Evolutionary conservation across 345 rosid genomes (phyloP).

Genomic region (Pistacia integerrima): DNA sequence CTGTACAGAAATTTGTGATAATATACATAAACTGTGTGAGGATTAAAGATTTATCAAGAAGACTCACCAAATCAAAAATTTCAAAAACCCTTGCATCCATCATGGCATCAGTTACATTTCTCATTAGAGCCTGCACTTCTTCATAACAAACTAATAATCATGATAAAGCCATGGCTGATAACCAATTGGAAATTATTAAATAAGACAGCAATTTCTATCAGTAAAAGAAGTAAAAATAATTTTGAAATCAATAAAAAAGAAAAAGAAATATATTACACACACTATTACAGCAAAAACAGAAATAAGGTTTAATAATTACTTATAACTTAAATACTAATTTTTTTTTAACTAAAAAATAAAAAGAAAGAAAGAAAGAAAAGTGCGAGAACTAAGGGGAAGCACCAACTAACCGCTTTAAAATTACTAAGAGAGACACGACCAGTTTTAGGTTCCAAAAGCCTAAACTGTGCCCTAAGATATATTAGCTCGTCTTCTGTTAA

Average conservation of each 20-base stretch:
- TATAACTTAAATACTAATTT: background rate
- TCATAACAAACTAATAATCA: conserved; percentile 8
- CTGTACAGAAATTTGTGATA: background rate
- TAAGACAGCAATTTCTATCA: background rate
- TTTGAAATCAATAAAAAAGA: background rate
- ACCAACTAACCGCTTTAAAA: conserved; percentile 62
- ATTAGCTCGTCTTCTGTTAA: conserved; percentile 81
- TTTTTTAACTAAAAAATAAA: background rate
- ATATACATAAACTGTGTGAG: conserved; percentile 2
- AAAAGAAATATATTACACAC: background rate
- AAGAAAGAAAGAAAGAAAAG: background rate
- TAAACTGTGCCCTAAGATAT: conserved; percentile 78
- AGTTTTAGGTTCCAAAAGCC: conserved; percentile 76
- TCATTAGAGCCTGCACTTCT: conserved; percentile 64
- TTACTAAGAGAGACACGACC: conserved; percentile 75
- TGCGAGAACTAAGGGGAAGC: background rate
- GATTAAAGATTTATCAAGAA: background rate
- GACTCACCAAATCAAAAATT: conserved; percentile 65
- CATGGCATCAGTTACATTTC: conserved; percentile 82
- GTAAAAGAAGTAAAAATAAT: background rate
- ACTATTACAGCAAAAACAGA: no score
- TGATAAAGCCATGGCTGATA: conserved; percentile 4
- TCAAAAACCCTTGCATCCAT: conserved; percentile 75
- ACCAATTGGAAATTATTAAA: conserved; percentile 4
- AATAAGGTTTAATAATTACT: background rate